Conservation (phyloP, 495 filamentous ascomycete species). For the Aeminium ludgeri region DNA sequence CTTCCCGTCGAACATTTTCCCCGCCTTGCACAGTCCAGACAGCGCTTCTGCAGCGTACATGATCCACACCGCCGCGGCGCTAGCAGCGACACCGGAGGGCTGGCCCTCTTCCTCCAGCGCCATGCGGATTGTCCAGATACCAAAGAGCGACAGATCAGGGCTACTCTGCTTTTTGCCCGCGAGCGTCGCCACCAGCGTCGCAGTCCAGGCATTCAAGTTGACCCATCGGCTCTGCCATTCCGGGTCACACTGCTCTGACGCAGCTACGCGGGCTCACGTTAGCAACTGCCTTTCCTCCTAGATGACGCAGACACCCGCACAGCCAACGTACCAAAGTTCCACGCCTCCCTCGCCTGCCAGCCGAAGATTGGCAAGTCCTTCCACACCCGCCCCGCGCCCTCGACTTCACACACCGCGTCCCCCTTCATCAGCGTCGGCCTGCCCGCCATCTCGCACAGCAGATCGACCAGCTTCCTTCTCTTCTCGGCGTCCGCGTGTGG, state of each 20-base stretch:
- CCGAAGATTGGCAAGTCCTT: neutral
- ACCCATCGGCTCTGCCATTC: neutral
- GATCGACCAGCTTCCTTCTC: neutral
- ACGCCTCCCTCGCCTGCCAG: neutral
- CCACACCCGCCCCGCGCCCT: neutral
- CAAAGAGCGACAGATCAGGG: neutral
- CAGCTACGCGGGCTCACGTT: neutral
- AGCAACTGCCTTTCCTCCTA: neutral
- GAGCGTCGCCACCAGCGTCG: neutral
- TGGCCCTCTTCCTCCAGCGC: neutral
- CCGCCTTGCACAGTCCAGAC: neutral
- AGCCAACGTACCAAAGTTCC: slow-evolving; percentile 1
- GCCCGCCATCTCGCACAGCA: neutral
- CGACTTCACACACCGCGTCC: neutral
- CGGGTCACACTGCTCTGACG: neutral
- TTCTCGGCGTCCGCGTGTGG: neutral
- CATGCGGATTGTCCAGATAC: neutral
- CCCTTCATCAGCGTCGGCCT: neutral
- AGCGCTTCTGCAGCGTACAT: neutral
- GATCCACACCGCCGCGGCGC: neutral
- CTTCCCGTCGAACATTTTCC: neutral
- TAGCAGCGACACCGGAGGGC: neutral
- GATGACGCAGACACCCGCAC: neutral
- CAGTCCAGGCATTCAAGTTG: neutral
- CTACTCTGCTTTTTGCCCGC: neutral